Conservation (phyloP, 371 early-diverging fungal species). For the Dichotomocladium elegans region DNA sequence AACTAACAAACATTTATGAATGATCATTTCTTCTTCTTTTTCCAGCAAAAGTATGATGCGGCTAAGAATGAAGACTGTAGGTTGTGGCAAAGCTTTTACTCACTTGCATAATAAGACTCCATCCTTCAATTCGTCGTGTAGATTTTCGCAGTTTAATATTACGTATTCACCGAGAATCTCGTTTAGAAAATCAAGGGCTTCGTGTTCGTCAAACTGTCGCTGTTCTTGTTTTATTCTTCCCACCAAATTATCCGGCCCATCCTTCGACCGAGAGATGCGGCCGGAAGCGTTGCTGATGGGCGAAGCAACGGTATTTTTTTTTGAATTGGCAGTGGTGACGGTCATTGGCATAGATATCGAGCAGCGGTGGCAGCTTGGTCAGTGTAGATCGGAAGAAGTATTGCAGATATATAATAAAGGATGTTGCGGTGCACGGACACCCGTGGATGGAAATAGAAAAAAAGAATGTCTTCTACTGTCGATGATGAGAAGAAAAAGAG, state of each 20-base stretch:
- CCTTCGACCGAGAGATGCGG: slow-evolving; percentile 31
- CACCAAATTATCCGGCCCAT: slow-evolving; percentile 25
- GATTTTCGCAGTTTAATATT: slow-evolving; percentile 22
- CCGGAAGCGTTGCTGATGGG: background rate
- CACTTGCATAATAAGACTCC: slow-evolving; percentile 48
- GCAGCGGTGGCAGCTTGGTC: no score
- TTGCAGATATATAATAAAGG: no score
- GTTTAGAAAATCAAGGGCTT: slow-evolving; percentile 33
- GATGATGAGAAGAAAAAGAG: no score
- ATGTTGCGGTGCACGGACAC: no score
- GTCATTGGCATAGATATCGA: background rate
- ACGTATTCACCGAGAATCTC: slow-evolving; percentile 10
- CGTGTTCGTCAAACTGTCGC: slow-evolving; percentile 23
- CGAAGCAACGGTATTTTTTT: background rate
- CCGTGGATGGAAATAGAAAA: no score
- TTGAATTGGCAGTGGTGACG: background rate
- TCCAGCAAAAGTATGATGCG: no score
- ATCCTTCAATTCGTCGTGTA: slow-evolving; percentile 51
- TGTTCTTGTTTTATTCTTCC: slow-evolving; percentile 33
- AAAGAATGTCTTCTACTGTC: no score
- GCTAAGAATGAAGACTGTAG: no score
- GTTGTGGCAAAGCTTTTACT: slow-evolving; percentile 7
- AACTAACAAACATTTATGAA: no score
- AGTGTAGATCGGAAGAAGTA: no score
- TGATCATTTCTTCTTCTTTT: background rate